Evolutionary conservation across 495 filamentous ascomycete genomes (phyloP).

Genomic region (Cercophora samala): DNA sequence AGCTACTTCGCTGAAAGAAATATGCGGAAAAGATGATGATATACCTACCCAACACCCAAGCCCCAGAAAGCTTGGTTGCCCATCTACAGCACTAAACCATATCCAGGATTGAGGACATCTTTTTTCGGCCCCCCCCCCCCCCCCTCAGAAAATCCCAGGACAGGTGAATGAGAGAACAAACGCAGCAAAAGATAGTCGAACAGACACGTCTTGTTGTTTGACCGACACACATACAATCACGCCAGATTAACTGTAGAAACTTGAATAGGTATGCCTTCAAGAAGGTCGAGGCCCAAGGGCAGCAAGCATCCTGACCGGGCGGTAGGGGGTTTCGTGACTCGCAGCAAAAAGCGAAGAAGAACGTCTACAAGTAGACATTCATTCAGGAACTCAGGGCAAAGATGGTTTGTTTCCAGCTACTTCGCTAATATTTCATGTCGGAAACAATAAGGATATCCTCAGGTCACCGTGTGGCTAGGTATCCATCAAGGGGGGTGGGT

Average conservation of each 20-base stretch:
- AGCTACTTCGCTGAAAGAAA: conserved; percentile 6
- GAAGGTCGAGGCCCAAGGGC: too few species aligned
- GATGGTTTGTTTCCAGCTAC: not conserved
- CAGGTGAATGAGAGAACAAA: not conserved
- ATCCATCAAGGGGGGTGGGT: too few species aligned
- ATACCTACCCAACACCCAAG: not conserved
- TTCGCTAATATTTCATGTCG: not conserved
- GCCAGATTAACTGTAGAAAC: too few species aligned
- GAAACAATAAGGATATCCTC: not conserved
- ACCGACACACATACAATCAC: not conserved
- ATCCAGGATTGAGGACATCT: not conserved
- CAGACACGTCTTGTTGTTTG: not conserved
- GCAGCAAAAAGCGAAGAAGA: not conserved
- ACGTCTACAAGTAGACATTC: not conserved
- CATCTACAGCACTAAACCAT: too few species aligned
- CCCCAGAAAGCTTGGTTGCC: not conserved
- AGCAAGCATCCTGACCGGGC: not conserved
- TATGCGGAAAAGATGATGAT: not conserved
- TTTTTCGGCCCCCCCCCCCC: not conserved
- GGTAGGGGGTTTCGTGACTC: not conserved
- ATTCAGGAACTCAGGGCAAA: not conserved
- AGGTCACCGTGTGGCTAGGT: too few species aligned
- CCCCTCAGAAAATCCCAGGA: not conserved
- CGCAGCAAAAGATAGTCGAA: not conserved
- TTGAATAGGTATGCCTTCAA: too few species aligned